These are phyloP conservation scores for Podospora bellae-mahoneyi DNA, from an alignment of 495 filamentous ascomycete species.

Conservation along the genomic window DNA sequence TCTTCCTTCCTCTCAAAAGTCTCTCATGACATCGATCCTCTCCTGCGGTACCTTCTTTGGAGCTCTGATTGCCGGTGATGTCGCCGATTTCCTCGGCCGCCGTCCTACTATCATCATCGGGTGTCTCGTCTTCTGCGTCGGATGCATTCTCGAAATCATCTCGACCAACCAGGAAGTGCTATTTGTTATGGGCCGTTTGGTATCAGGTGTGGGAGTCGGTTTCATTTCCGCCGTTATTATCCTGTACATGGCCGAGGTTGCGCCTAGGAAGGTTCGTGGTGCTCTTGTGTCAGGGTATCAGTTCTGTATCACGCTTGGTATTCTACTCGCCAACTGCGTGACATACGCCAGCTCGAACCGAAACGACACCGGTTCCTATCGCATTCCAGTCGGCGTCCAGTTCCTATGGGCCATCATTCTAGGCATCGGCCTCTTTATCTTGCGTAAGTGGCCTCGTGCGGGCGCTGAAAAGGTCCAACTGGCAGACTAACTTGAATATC, in stretches of 20 bases:
- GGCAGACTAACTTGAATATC: background rate
- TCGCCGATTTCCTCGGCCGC: slow-evolving; percentile 67
- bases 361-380: slow-evolving; percentile 63
- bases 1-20: slow-evolving; percentile 46
- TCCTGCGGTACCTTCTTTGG: slow-evolving; percentile 75
- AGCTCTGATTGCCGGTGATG: slow-evolving; percentile 63
- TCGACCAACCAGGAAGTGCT: slow-evolving; percentile 37
- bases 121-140: slow-evolving; percentile 60
- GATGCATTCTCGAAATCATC: slow-evolving; percentile 58
- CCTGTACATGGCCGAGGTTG: slow-evolving; percentile 69
- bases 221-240: slow-evolving; percentile 71
- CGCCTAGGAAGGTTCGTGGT: slow-evolving; percentile 64
- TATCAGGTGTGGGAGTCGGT: slow-evolving; percentile 69
- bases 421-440: slow-evolving; percentile 55
- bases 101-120: slow-evolving; percentile 63
- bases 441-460: slow-evolving; percentile 37
- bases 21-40: slow-evolving; percentile 69
- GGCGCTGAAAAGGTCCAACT: background rate
- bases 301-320: slow-evolving; percentile 71
- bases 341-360: slow-evolving; percentile 63
- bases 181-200: slow-evolving; percentile 63
- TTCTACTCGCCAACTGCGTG: slow-evolving; percentile 70
- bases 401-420: slow-evolving; percentile 68
- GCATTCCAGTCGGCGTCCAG: slow-evolving; percentile 68
- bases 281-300: slow-evolving; percentile 73